Evolutionary conservation across 2,329 filamentous ascomycete genomes (phyloP), one percentile per base, ranked within the genome.

Genomic region (Fusarium devonianum): DNA sequence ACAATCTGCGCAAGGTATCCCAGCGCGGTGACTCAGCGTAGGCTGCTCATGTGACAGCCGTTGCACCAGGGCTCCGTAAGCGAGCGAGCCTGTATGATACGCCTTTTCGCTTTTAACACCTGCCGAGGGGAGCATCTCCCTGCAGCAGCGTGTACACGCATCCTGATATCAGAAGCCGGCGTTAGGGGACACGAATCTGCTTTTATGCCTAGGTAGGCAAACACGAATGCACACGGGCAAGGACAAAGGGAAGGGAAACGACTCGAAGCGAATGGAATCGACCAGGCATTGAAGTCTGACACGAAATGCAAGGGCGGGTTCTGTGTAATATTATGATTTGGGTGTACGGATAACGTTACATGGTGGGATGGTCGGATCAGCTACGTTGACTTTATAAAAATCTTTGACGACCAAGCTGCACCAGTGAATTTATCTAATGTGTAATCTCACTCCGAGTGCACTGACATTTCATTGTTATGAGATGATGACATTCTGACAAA

Each of bases 1-100:
- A 67, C 32, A 80, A 81, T 54, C 67, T 83, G 11, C 74, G 75
- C 30, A 71, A 75, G 38, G 75, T 73, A 8, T 71, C 70, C 17
- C 61, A 60, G 13, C 61, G 62, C 17, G 35, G 42, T 7, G 41
- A 37, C 14, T 22, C 21, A 8, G 11, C 34, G 17, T 55, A 56
- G 42, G 21, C 25, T 41, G 37, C 29, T 21, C 11, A 23, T 16
- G 17, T n/a, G n/a, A n/a, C n/a, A n/a, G n/a, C n/a, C n/a, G n/a
- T n/a, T n/a, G n/a, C n/a, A n/a, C n/a, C n/a, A n/a, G n/a, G n/a
- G n/a, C n/a, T n/a, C n/a, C n/a, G n/a, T n/a, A n/a, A n/a, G n/a
- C n/a, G n/a, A n/a, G n/a, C n/a, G n/a, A n/a, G n/a, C 30, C 29
- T 41, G 37, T 38, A 48, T n/a, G 25, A 37, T 43, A 56, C 48